Base-by-base conservation (phyloP, 192 early-diverging fungal genomes). In the Backusella westeae region DNA sequence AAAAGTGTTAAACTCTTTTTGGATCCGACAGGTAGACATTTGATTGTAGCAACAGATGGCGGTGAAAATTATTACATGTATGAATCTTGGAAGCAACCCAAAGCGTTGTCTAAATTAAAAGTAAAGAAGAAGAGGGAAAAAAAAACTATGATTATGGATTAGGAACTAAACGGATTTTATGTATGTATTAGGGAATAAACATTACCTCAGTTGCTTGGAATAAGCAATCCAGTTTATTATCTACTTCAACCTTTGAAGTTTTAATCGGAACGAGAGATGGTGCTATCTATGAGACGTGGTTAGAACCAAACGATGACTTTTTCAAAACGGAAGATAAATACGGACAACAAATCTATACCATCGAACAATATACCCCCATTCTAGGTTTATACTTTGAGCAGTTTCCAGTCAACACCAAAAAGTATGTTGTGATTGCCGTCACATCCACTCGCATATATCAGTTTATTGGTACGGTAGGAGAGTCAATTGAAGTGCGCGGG, bases 201-300 rank as follows among this genome's bases (percentile, higher is more conserved):
- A 89, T 97, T 56, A 93, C 95, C 38, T 93, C 94, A 0, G 90
- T 98, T 29, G 96, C 94, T 1, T 99, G 97, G 97, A 96, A 93
- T 59, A 87, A 89, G 67, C 75, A 82, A 34, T 87, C 85, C 34
- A 78, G 81, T 14, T 68, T 80, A 4, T 78, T 71, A 0, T 88
- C 88, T 46, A 80, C 86, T 3, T 91, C 94, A 1, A 97, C 97
- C 2, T 89, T 90, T 66, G 87, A 92, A 15, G 93, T 98, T 59
- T 85, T 99, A 72, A 83, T 99, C 63, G 97, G 95, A 26, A 92
- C 91, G 10, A 90, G 92, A 69, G 90, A 93, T 52, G 97, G 97
- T n/a, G 86, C 90, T 65, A 89, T 99, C 56, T 97, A 91, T 80
- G 97, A 99, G 81, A 92, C 94, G 8, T 95, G 95, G 67, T 79